These are phyloP conservation scores for Aphanoascus verrucosus DNA, from an alignment of 2,329 filamentous ascomycete species.

Conservation along the genomic window DNA sequence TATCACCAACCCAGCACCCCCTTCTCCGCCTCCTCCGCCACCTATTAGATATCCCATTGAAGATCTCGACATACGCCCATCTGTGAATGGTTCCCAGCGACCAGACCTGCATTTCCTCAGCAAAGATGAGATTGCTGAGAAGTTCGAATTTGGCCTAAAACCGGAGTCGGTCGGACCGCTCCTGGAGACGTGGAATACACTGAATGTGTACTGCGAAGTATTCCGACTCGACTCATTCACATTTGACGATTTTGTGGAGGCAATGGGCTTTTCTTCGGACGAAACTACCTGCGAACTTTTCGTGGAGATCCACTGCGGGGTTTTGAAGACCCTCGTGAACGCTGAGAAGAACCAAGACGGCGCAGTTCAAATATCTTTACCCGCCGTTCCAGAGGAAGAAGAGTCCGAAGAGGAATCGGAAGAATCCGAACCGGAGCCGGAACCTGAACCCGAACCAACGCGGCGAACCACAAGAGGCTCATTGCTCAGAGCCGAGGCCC, in stretches of 20 bases:
- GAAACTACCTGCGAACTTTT: conserved; percentile 72
- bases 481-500: conserved; percentile 67
- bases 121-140: conserved; percentile 47
- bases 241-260: conserved; percentile 89
- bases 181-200: conserved; percentile 87
- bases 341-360: conserved; percentile 60
- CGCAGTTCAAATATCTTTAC: conserved; percentile 66
- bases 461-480: conserved; percentile 75
- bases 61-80: conserved; percentile 68
- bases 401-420: conserved; percentile 57
- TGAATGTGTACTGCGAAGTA: conserved; percentile 96
- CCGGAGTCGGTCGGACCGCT: conserved; percentile 80
- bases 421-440: conserved; percentile 49
- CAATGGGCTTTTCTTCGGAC: conserved; percentile 65
- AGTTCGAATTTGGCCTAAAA: conserved; percentile 47
- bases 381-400: conserved; percentile 61
- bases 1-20: conserved; percentile 7
- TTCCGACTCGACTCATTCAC: conserved; percentile 94
- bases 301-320: conserved; percentile 81
- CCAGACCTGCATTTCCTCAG: conserved; percentile 71
- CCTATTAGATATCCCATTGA: conserved; percentile 92
- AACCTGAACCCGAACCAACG: conserved; percentile 59
- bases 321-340: conserved; percentile 76
- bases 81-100: conserved; percentile 49
- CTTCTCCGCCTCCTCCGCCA: conserved; percentile 44